Base-by-base conservation (phyloP, 768 basidiomycete genomes). In the Panaeolus papilionaceus region DNA sequence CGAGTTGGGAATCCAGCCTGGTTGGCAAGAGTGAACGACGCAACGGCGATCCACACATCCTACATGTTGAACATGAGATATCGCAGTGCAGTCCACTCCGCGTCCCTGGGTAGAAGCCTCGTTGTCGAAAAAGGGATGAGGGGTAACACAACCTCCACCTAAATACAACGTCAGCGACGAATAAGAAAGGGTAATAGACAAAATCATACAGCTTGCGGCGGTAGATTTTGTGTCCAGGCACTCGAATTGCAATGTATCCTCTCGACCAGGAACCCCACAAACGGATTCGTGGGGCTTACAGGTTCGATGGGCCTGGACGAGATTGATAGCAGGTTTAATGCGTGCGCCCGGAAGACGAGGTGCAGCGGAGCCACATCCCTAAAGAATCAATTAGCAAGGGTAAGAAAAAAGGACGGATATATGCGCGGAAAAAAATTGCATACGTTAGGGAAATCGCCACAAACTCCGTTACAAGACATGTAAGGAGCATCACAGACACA, bases 131-230 rank as follows among this genome's bases (percentile, higher is more conserved):
- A 80, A 82, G 20, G 79, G 77, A 69, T 80, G 79, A 33, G 75
- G 77, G 26, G 73, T 68, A 28, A 79, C 68, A 62, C 83, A 84
- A n/a, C 82, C 83, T 54, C 83, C 83, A 64, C 82, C 82, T 83
- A 58, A 54, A 42, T 63, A 16, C 51, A 3, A 10, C n/a, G 11
- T 49, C 5, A 18, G 18, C 18, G 16, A 2, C 16, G 16, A 44
- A 18, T 2, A 44, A 6, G 18, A 44, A 44, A 40, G 33, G 33
- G 14, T 40, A 40, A 18, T 16, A 18, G 5, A 14, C 42, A 18
- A 44, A 63, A 26, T 77, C 83, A 9, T 74, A 83, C 82, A 83
- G 66, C 81, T 82, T 58, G 82, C 79, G n/a, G 76, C 75, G 12
- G 78, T 71, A 33, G 65, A 70, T 3, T 67, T 69, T 38, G 77